A percentile compares a stretch with the other conserved stretches of the same genome.
These are phyloP conservation scores for Fusarium aywerte DNA, from an alignment of 2,329 filamentous ascomycete species.

Conservation along the genomic window DNA sequence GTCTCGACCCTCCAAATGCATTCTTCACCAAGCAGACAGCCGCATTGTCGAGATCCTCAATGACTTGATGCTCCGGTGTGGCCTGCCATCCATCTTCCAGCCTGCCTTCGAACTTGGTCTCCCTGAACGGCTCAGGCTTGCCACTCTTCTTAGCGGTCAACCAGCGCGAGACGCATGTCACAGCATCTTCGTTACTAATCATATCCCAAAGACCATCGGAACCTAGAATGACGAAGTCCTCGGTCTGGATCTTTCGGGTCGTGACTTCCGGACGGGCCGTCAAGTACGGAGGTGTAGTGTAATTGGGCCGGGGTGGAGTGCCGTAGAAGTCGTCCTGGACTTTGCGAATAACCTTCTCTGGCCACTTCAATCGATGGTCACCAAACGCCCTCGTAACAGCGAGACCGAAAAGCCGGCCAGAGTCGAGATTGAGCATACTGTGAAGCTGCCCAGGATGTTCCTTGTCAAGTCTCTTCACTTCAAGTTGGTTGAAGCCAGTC, in stretches of 20 bases:
- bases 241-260: slow-evolving; percentile 61
- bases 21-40: slow-evolving; percentile 86
- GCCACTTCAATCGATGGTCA: slow-evolving; percentile 76
- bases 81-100: slow-evolving; percentile 42
- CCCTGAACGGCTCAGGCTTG: slow-evolving; percentile 40
- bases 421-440: slow-evolving; percentile 59
- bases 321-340: slow-evolving; percentile 61
- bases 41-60: slow-evolving; percentile 79
- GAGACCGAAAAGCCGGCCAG: slow-evolving; percentile 70
- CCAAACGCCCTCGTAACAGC: slow-evolving; percentile 74
- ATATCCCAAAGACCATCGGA: slow-evolving; percentile 75
- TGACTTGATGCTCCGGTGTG: slow-evolving; percentile 69
- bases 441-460: slow-evolving; percentile 72
- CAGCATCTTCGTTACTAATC: slow-evolving; percentile 66
- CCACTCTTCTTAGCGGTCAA: slow-evolving; percentile 47
- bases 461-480: slow-evolving; percentile 63
- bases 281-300: slow-evolving; percentile 71
- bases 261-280: slow-evolving; percentile 74
- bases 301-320: slow-evolving; percentile 55
- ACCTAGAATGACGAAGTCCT: slow-evolving; percentile 71
- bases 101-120: slow-evolving; percentile 34
- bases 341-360: slow-evolving; percentile 54
- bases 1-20: slow-evolving; percentile 79
- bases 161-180: slow-evolving; percentile 68
- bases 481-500: slow-evolving; percentile 69